Percentiles rank a stretch among this genome's conserved stretches.
These are phyloP conservation scores for Tolypocladium amazonense DNA, from an alignment of 2,329 filamentous ascomycete species.

Conservation along the genomic window DNA sequence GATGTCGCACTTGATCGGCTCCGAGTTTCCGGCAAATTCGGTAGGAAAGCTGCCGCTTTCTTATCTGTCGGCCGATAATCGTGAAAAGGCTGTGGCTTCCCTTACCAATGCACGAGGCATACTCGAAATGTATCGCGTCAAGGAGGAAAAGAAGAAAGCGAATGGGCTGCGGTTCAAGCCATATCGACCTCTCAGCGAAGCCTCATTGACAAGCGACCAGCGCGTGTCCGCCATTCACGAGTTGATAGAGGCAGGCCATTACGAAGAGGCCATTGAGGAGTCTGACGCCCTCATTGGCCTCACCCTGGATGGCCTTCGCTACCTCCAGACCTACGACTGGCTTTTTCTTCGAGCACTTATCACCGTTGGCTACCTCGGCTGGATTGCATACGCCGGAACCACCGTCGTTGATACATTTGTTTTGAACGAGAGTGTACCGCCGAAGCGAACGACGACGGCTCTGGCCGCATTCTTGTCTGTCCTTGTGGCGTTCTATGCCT, in stretches of 20 bases:
- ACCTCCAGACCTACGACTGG: slow-evolving; percentile 98
- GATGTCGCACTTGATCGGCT: slow-evolving; percentile 84
- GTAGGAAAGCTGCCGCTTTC: slow-evolving; percentile 85
- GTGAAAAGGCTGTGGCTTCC: slow-evolving; percentile 74
- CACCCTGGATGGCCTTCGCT: slow-evolving; percentile 73
- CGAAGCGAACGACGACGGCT: slow-evolving; percentile 50
- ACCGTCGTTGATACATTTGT: slow-evolving; percentile 85
- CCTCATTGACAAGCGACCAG: slow-evolving; percentile 51
- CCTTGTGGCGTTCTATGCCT: slow-evolving; percentile 65
- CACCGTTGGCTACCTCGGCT: slow-evolving; percentile 84
- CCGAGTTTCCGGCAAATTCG: slow-evolving; percentile 91
- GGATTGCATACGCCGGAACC: slow-evolving; percentile 86
- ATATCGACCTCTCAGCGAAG: slow-evolving; percentile 58
- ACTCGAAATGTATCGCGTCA: slow-evolving; percentile 91
- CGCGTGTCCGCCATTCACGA: slow-evolving; percentile 57
- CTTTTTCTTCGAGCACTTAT: slow-evolving; percentile 84
- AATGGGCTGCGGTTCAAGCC: slow-evolving; percentile 69
- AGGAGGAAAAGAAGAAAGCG: slow-evolving; percentile 73
- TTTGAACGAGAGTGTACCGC: slow-evolving; percentile 55
- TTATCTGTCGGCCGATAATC: slow-evolving; percentile 61
- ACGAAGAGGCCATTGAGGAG: slow-evolving; percentile 69
- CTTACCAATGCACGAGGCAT: slow-evolving; percentile 79
- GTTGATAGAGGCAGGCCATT: slow-evolving; percentile 54
- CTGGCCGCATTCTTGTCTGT: slow-evolving; percentile 62
- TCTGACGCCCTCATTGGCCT: slow-evolving; percentile 68